A percentile compares a stretch with the other conserved stretches of the same genome.
Conservation (phyloP, 2,329 filamentous ascomycete species). For the Fusarium tanahbumbuense region DNA sequence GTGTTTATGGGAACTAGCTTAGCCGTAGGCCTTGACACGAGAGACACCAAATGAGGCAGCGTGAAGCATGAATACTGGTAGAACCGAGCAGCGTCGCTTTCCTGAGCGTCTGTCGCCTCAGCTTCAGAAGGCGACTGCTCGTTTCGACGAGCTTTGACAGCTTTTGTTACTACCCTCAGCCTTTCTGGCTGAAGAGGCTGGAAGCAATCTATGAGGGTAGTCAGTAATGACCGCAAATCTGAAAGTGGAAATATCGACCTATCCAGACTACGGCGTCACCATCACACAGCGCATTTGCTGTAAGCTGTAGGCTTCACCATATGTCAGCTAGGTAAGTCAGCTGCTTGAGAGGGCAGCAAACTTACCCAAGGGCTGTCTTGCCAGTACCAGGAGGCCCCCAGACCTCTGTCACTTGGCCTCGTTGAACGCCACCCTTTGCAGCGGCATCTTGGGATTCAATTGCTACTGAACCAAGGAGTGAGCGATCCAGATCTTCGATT, state of each 20-base stretch:
- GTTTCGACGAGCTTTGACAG: slow-evolving; percentile 22
- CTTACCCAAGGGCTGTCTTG: slow-evolving; percentile 85
- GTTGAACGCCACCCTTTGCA: slow-evolving; percentile 69
- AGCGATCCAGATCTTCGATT: slow-evolving; percentile 63
- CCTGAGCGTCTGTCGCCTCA: slow-evolving; percentile 18
- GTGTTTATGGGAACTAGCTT: slow-evolving; percentile 72
- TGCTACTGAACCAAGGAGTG: slow-evolving; percentile 49
- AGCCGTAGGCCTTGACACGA: slow-evolving; percentile 75
- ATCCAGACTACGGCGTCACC: slow-evolving; percentile 81
- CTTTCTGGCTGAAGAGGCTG: slow-evolving; percentile 52
- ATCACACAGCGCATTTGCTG: slow-evolving; percentile 70
- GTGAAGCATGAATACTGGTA: slow-evolving; percentile 65
- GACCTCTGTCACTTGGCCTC: slow-evolving; percentile 85
- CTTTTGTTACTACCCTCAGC: slow-evolving; percentile 44
- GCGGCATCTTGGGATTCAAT: slow-evolving; percentile 25
- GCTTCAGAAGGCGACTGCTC: slow-evolving; percentile 10
- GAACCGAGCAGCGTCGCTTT: slow-evolving; percentile 52
- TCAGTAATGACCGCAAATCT: not conserved
- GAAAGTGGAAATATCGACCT: slow-evolving; percentile 65
- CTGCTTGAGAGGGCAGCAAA: slow-evolving; percentile 20
- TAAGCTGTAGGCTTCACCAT: slow-evolving; percentile 74
- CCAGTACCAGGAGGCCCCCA: slow-evolving; percentile 89
- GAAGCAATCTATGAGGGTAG: slow-evolving; percentile 58
- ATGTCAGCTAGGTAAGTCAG: slow-evolving; percentile 22
- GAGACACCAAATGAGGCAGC: slow-evolving; percentile 78